Base-by-base conservation (phyloP, 75 land plant species). In the Gnetum montanum region DNA sequence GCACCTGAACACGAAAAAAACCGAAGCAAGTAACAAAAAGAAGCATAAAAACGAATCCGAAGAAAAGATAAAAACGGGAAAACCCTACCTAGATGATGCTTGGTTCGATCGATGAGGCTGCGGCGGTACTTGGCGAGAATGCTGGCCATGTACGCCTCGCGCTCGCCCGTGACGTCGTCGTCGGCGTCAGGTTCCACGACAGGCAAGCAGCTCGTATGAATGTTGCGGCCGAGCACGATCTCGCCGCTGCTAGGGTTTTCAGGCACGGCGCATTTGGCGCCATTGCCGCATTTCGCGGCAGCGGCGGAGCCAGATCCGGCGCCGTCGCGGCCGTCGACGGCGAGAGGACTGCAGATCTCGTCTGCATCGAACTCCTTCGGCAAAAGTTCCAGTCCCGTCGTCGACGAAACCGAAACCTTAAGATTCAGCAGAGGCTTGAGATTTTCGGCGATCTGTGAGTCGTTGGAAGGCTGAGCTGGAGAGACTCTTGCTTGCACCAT, bases 121-220 rank as follows among this genome's bases (percentile, higher is more conserved):
- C 70, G 78, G 31, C 99, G 63, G 44, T 90, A 95, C 11, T 85
- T 70, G 30, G 99, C 91, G 54, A 95, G 60, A 23, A 95, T 81
- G 35, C 87, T 49, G 40, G 98, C 98, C 96, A 94, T 94, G 57
- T 85, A 80, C 8, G 84, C 99, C 19, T 95, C 99, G 56, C 77
- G 75, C 34, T 95, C 96, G 1, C 96, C 99, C 0, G 99, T 95
- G 8, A 78, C 40, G 34, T 95, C 96, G 38, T 95, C 96, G 46
- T 95, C 84, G 4, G 71, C 70, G 10, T 86, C 96, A 5, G 99
- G 96, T 69, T 95, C 96, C 34, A 78, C 83, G 31, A 95, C 76
- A 26, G 70, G 61, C 1, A 73, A 58, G 62, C 76, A 83, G 44
- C 69, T 59, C 44, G 86, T 79, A 55, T 83, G 96, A 59, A 95